Base-by-base conservation (phyloP, 768 basidiomycete species). In the Artomyces pyxidatus region DNA sequence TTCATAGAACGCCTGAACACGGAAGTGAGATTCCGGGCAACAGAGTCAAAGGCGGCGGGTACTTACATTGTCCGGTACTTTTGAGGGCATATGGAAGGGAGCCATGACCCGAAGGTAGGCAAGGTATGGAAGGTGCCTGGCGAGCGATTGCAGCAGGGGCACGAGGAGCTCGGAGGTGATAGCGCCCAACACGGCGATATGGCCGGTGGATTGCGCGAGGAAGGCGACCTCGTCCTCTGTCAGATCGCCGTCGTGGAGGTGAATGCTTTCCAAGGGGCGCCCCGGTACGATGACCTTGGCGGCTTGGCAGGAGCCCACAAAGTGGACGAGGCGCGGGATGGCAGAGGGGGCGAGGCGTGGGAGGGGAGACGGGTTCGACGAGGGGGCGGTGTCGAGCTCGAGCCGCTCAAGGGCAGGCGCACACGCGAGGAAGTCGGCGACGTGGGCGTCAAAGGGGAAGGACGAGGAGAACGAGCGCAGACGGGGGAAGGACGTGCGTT, bases 101-200 rank as follows among this genome's bases (percentile, higher is more conserved):
- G 65, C 76, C 65, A 81, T 81, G 60, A 88, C 68, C 41, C 82
- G 78, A 47, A 88, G 76, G 64, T 80, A 83, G 26, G 73, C 72
- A 39, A 88, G 73, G 58, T 73, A 68, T 7, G 78, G 77, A 63
- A 87, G 73, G 52, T 75, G 71, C 42, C 65, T 67, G 32, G 76
- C 75, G 48, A 88, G 72, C 26, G 68, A 64, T 48, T 73, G 71
- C 40, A 88, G 70, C 39, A 86, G 70, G n/a, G 72, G 63, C 14
- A 80, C 67, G 8, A 83, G 80, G 29, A 76, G 68, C 35, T 75
- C 70, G 58, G 70, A 76, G 16, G 81, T 83, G 29, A 77, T 75
- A 6, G 80, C 77, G 47, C 74, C 77, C 35, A 89, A 65, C 45
- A 81, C 70, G 52, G 72, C 65, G 35, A 88, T 66, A 50, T 68